Evolutionary conservation across 148 eudicot species (phyloP), one percentile per base, ranked within the genome.

Genomic region (Heliosperma pusillum): DNA sequence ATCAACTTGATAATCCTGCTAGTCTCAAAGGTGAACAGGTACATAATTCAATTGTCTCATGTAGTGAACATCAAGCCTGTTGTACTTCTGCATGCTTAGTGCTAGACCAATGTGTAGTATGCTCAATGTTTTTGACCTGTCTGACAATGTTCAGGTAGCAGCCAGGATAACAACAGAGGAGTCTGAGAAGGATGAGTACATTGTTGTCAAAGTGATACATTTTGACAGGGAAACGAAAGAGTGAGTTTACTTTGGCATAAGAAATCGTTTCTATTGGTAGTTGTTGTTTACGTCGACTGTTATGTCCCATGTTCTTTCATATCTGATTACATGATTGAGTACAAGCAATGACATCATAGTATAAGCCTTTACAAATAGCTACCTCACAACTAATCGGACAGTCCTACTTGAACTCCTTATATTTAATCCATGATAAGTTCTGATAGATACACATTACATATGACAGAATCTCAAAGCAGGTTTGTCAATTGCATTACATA

Each of bases 1-100:
- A 85, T 78, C 96, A 91, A 70, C 88, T 87, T 79, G 98, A 95
- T 74, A 76, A 74, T 82, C 83, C 85, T 79, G 93, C 96, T 74
- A 90, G 82, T 82, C 84, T 95, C 55, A 95, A 90, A 90, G 97
- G 97, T 47, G 98, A 95, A 86, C 97, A 95, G 82, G 98, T 95
- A 87, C 22, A 76, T 33, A 16, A 59, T 47, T 68, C 65, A 21
- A 17, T 16, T 64, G 60, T 56, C 29, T 15, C 55, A 4, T 67
- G 16, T 19, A 15, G 9, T 17, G 11, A 21, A 78, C 40, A 40
- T 65, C 36, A 30, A 59, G 1, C 17, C 17, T 24, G 4, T 7
- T 55, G 45, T 26, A 44, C 25, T 66, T 3, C 21, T 42, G 3
- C 5, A 2, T 21, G 15, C 63, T 55, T 55, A 36, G 57, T 76